phyloP scores from a whole-genome alignment of 179 eudicot species.

The Spergularia azorica region DNA sequence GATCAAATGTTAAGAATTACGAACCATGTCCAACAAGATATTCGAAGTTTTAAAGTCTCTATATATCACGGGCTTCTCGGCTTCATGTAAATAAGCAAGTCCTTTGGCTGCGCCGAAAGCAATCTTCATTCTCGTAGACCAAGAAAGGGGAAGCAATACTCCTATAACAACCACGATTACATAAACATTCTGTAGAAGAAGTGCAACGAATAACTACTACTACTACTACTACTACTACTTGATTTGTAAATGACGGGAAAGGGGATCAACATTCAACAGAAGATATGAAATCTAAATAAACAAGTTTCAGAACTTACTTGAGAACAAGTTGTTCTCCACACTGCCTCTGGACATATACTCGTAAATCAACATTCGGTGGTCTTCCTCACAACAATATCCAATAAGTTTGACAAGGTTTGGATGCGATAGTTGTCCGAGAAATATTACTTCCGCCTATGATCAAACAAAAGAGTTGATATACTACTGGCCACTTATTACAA shows the following conservation, averaged over 20 bases:
- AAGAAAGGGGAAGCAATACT: conserved; percentile 65
- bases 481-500: too few relatives aligned
- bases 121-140: conserved; percentile 46
- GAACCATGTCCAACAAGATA: conserved; percentile 42
- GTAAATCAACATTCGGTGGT: conserved; percentile 40
- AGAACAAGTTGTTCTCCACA: conserved; percentile 78
- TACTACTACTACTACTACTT: too few relatives aligned
- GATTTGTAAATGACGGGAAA: too few relatives aligned
- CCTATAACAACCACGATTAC: conserved; percentile 33
- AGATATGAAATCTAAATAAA: too few relatives aligned
- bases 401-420: conserved; percentile 45
- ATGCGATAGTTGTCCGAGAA: conserved; percentile 47
- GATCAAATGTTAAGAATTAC: not conserved
- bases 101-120: conserved; percentile 88
- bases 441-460: conserved; percentile 44
- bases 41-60: conserved; percentile 46
- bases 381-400: conserved; percentile 45
- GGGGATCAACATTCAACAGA: too few relatives aligned
- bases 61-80: conserved; percentile 45
- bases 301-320: conserved; percentile 49
- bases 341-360: conserved; percentile 51
- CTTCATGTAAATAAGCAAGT: conserved; percentile 51
- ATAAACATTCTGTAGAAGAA: too few relatives aligned
- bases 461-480: too few relatives aligned
- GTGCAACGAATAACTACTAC: too few relatives aligned